Conservation (phyloP, 352 stramenopile species). For the Globisporangium carolinianum region DNA sequence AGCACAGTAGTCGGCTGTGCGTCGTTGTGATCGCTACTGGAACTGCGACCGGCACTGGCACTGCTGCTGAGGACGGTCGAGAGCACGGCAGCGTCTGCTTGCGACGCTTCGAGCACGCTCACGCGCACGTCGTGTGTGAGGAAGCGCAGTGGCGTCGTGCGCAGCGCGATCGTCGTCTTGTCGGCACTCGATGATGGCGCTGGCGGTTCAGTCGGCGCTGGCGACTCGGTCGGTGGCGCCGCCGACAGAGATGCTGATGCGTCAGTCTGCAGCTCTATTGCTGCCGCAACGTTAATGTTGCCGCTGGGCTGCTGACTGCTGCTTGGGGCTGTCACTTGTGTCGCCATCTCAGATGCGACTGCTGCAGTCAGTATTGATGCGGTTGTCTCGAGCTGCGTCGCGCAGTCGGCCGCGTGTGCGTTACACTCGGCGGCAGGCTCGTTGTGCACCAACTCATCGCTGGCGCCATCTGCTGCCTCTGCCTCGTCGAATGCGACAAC, state of each 20-base stretch:
- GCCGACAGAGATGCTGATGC: background rate
- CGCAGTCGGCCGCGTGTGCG: too few relatives aligned
- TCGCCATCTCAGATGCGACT: too few relatives aligned
- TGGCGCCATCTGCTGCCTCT: background rate
- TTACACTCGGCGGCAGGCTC: too few relatives aligned
- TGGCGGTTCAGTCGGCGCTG: background rate
- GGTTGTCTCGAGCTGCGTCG: too few relatives aligned
- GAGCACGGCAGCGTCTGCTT: conserved; percentile 24
- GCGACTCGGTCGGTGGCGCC: background rate
- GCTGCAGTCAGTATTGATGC: too few relatives aligned
- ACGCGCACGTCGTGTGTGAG: conserved; percentile 26
- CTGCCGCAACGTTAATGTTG: background rate
- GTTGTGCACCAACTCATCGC: too few relatives aligned
- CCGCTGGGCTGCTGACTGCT: too few relatives aligned
- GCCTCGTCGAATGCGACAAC: conserved; percentile 5
- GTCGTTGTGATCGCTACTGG: conserved; percentile 6
- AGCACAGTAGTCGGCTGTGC: conserved; percentile 3
- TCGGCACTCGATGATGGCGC: background rate
- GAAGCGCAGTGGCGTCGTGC: conserved; percentile 18
- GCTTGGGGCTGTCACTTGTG: background rate
- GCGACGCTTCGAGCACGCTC: conserved; percentile 28
- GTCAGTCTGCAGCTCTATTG: background rate
- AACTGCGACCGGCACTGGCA: background rate
- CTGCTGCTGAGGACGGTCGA: conserved; percentile 8
- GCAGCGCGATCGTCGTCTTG: conserved; percentile 24